Percentiles rank a stretch among this genome's conserved stretches.
Evolutionary conservation across 176 grass and related monocot genomes (phyloP).

Genomic region (Eragrostis curvula): DNA sequence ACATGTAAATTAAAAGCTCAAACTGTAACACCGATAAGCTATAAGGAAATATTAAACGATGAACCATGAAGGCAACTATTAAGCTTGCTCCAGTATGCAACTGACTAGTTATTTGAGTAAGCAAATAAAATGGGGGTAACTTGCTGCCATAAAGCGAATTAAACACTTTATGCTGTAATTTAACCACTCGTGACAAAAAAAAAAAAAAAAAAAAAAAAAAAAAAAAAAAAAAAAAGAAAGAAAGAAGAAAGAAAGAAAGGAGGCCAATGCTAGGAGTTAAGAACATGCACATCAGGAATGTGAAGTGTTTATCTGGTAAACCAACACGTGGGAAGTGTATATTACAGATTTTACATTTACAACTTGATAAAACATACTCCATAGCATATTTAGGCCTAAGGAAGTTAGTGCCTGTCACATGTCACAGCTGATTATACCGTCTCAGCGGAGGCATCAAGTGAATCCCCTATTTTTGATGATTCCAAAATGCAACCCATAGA

Average conservation of each 20-base stretch:
- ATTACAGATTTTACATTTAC: background rate
- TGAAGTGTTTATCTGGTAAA: background rate
- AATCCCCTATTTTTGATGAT: background rate
- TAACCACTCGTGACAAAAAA: background rate
- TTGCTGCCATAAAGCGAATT: slow-evolving; percentile 31
- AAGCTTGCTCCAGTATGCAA: slow-evolving; percentile 7
- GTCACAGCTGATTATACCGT: background rate
- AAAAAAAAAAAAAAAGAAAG: no score
- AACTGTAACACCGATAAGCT: slow-evolving; percentile 16
- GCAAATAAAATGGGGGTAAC: slow-evolving; percentile 1
- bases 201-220: no score
- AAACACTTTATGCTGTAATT: background rate
- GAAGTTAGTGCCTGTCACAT: background rate
- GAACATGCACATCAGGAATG: background rate
- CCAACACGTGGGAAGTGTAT: background rate
- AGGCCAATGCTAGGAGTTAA: no score
- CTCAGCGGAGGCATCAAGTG: background rate
- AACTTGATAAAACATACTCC: background rate
- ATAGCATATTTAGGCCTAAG: background rate
- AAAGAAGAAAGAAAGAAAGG: no score
- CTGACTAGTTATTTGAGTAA: background rate
- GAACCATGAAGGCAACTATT: background rate
- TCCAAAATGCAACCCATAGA: background rate
- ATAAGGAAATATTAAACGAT: slow-evolving; percentile 32
- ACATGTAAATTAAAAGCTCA: slow-evolving; percentile 8